Conservation (phyloP, 106 monocot genomes). For the Dioscorea alata region DNA sequence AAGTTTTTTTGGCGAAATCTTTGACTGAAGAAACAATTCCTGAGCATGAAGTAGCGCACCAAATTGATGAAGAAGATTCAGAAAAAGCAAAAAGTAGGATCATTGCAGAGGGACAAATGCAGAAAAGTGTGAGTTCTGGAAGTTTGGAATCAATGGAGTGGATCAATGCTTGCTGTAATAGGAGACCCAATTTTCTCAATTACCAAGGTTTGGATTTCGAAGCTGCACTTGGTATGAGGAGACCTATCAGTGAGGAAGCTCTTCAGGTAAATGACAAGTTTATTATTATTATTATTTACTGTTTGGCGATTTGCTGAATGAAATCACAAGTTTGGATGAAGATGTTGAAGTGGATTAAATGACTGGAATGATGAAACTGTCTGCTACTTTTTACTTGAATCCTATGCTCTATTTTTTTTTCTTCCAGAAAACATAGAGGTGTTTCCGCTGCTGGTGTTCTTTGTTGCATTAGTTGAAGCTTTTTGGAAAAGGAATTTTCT, state of each 20-base stretch:
- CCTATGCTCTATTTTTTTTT: no score
- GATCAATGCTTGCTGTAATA: slow-evolving; percentile 14
- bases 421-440: no score
- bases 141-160: slow-evolving; percentile 53
- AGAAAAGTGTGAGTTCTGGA: slow-evolving; percentile 62
- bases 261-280: slow-evolving; percentile 14
- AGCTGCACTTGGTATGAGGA: slow-evolving; percentile 52
- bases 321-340: no score
- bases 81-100: slow-evolving; percentile 13
- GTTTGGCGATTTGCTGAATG: no score
- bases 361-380: no score
- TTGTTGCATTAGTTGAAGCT: no score
- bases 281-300: no score
- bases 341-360: no score
- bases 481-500: no score
- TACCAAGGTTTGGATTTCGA: slow-evolving; percentile 55
- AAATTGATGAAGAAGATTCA: slow-evolving; percentile 15
- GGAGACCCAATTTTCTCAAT: slow-evolving; percentile 45
- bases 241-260: slow-evolving; percentile 63
- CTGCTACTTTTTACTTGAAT: no score
- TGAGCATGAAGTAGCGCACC: slow-evolving; percentile 19
- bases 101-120: slow-evolving; percentile 21
- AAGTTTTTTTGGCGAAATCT: slow-evolving; percentile 49
- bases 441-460: no score
- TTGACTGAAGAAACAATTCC: slow-evolving; percentile 34